Evolutionary conservation across 2,329 filamentous ascomycete genomes (phyloP).

Genomic region (Bipolaris oryzae): DNA sequence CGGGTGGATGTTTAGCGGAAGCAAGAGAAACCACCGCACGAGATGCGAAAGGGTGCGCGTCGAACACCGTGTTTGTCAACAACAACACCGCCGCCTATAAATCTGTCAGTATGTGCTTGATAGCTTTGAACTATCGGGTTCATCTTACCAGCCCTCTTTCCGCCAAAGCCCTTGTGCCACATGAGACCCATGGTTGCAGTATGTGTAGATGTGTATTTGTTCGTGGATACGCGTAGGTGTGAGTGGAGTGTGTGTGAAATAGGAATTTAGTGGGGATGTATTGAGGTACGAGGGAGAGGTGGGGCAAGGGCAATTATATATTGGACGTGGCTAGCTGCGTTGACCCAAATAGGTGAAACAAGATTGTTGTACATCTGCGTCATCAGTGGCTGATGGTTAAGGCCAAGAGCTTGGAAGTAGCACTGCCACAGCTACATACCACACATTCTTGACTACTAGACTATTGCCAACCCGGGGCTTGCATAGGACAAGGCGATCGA

Average conservation of each 20-base stretch:
- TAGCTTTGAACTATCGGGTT: background rate
- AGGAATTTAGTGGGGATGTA: background rate
- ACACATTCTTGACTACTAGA: background rate
- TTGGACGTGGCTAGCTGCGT: background rate
- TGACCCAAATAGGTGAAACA: background rate
- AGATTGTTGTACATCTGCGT: background rate
- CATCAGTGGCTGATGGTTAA: constrained; percentile 1
- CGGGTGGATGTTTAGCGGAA: constrained; percentile 52
- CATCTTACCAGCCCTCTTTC: constrained; percentile 50
- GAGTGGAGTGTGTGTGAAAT: background rate
- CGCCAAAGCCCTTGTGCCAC: constrained; percentile 55
- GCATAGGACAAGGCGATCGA: background rate
- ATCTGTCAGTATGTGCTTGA: constrained; percentile 25
- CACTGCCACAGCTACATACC: background rate
- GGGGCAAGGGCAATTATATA: background rate
- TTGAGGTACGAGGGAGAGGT: background rate
- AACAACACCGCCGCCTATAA: constrained; percentile 56
- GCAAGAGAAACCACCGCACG: constrained; percentile 59
- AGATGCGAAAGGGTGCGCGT: constrained; percentile 59
- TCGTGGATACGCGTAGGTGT: background rate
- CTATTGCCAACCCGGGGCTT: background rate
- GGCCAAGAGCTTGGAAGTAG: constrained; percentile 1
- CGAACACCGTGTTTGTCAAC: constrained; percentile 60
- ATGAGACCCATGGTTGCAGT: constrained; percentile 52
- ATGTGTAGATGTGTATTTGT: constrained; percentile 14